A percentile compares a stretch with the other conserved stretches of the same genome.
These are phyloP conservation scores for Graphium sp. DNA, from an alignment of 2,329 filamentous ascomycete genomes.

Conservation along the genomic window DNA sequence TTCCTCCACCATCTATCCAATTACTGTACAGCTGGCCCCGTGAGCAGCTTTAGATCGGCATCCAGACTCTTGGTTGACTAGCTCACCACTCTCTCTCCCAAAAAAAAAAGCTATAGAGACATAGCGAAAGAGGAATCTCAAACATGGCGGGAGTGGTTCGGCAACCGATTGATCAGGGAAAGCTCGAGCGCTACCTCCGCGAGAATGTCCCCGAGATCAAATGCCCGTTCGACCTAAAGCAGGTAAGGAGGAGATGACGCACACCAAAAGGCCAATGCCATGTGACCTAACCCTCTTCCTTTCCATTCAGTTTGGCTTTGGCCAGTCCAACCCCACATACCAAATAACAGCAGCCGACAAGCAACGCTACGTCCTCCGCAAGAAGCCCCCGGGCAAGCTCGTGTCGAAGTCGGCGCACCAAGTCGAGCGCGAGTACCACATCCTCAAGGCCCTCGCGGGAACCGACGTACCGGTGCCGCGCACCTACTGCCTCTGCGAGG, in stretches of 20 bases:
- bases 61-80: too few species aligned
- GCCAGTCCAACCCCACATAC: constrained; percentile 95
- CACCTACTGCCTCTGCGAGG: constrained; percentile 74
- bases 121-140: too few species aligned
- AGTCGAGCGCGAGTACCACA: constrained; percentile 87
- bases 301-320: constrained; percentile 67
- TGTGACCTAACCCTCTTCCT: constrained; percentile 1
- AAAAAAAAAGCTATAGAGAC: too few species aligned
- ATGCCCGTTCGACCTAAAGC: constrained; percentile 72
- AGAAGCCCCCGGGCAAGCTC: constrained; percentile 92
- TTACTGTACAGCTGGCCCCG: too few species aligned
- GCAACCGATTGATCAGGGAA: constrained; percentile 73
- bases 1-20: too few species aligned
- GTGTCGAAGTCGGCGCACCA: constrained; percentile 89
- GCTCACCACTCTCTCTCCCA: too few species aligned
- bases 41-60: too few species aligned
- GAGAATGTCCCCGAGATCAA: constrained; percentile 69
- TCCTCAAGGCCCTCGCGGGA: constrained; percentile 63
- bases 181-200: constrained; percentile 64
- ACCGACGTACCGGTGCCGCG: constrained; percentile 78
- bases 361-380: constrained; percentile 72
- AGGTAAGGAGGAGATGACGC: too few species aligned
- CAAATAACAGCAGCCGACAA: constrained; percentile 61
- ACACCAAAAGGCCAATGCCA: too few species aligned
- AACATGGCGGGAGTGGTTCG: constrained; percentile 72